Conservation (phyloP, 1,139 yeast species). For the Debaryomyces subglobosus region DNA sequence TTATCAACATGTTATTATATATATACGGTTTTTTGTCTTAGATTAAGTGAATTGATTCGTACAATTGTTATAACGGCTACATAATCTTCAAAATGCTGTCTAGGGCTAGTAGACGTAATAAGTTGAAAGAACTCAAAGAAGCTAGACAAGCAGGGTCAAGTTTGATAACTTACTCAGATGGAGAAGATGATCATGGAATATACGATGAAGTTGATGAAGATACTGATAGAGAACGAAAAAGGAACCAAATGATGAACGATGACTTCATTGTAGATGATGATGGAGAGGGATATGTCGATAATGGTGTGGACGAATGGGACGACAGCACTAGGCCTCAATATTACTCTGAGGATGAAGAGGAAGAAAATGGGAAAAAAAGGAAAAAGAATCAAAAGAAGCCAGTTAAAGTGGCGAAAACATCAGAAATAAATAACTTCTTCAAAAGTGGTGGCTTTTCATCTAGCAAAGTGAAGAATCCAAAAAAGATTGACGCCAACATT, state of each 20-base stretch:
- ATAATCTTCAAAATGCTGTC: slow-evolving; percentile 27
- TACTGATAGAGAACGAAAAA: slow-evolving; percentile 72
- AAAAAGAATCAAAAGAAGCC: slow-evolving; percentile 37
- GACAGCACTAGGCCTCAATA: slow-evolving; percentile 51
- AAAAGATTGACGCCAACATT: slow-evolving; percentile 39
- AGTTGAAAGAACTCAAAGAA: slow-evolving; percentile 42
- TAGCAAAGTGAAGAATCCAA: slow-evolving; percentile 15
- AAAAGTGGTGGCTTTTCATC: slow-evolving; percentile 34
- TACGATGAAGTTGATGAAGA: slow-evolving; percentile 89
- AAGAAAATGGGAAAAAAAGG: slow-evolving; percentile 30
- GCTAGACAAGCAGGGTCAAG: slow-evolving; percentile 43
- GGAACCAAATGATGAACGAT: slow-evolving; percentile 81
- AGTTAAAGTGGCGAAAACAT: slow-evolving; percentile 47
- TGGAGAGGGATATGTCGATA: slow-evolving; percentile 88
- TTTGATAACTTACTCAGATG: slow-evolving; percentile 24
- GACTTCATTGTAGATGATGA: slow-evolving; percentile 94
- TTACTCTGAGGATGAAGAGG: slow-evolving; percentile 55
- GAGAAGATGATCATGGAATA: slow-evolving; percentile 43
- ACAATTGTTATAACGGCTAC: background rate
- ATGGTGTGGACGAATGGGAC: slow-evolving; percentile 91
- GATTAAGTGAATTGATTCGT: slow-evolving; percentile 1
- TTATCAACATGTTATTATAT: background rate
- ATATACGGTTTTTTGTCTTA: background rate
- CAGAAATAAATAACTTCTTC: slow-evolving; percentile 58
- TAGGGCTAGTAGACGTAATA: slow-evolving; percentile 34